phyloP scores from a whole-genome alignment of 495 filamentous ascomycete species.

The Podospora pseudoanserina region DNA sequence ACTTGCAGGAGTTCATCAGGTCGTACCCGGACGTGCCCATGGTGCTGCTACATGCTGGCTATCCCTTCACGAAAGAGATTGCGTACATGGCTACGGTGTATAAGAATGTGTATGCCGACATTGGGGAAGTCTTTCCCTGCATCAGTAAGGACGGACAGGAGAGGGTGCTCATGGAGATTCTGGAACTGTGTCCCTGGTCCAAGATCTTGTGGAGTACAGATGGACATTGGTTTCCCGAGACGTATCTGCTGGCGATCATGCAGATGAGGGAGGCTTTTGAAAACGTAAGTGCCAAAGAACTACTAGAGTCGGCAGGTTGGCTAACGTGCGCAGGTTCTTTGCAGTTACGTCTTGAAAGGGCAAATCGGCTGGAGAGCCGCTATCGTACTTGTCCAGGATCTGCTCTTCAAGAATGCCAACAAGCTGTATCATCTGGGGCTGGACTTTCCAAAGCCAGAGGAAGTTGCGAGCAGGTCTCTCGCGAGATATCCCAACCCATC shows the following conservation, averaged over 20 bases:
- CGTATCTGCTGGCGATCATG: slow-evolving; percentile 70
- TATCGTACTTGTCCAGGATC: slow-evolving; percentile 52
- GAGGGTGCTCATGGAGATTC: slow-evolving; percentile 63
- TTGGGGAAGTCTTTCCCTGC: slow-evolving; percentile 83
- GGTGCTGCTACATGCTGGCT: slow-evolving; percentile 78
- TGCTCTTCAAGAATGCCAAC: slow-evolving; percentile 71
- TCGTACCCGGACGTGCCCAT: slow-evolving; percentile 65
- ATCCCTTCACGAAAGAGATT: slow-evolving; percentile 79
- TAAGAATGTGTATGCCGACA: slow-evolving; percentile 78
- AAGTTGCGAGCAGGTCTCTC: slow-evolving; percentile 14
- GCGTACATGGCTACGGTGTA: slow-evolving; percentile 80
- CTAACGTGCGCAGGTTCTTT: slow-evolving; percentile 48
- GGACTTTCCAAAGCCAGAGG: slow-evolving; percentile 35
- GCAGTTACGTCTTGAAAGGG: slow-evolving; percentile 56
- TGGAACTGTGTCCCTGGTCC: slow-evolving; percentile 71
- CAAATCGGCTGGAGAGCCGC: slow-evolving; percentile 58
- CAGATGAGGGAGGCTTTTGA: slow-evolving; percentile 76
- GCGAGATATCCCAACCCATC: slow-evolving; percentile 17
- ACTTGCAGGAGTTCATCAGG: slow-evolving; percentile 70
- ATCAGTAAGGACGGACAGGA: slow-evolving; percentile 79
- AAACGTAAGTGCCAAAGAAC: slow-evolving; percentile 39
- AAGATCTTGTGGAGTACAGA: slow-evolving; percentile 86
- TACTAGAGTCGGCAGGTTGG: background rate
- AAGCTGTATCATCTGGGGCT: slow-evolving; percentile 58
- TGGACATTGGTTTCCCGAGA: slow-evolving; percentile 80